Conservation (phyloP, 805 yeast species). For the Saccharomycopsis schoenii region DNA sequence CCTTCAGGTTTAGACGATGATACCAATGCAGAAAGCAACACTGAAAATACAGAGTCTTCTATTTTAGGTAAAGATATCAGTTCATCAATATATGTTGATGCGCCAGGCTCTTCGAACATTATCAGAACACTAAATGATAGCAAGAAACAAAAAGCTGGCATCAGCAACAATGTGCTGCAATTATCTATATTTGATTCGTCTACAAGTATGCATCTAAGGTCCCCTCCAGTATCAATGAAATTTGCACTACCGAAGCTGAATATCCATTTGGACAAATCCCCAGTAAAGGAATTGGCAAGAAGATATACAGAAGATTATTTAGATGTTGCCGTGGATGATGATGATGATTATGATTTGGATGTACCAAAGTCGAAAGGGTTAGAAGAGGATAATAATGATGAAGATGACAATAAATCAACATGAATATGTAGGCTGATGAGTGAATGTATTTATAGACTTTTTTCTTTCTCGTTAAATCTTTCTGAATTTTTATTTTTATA, state of each 20-base stretch:
- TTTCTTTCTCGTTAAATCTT: too few relatives aligned
- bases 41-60: constrained; percentile 1
- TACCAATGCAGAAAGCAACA: background rate
- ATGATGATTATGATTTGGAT: background rate
- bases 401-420: background rate
- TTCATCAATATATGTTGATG: constrained; percentile 4
- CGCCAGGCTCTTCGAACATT: background rate
- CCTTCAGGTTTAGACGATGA: background rate
- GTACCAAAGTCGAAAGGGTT: background rate
- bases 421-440: background rate
- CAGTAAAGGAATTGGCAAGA: constrained; percentile 16
- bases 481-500: too few relatives aligned
- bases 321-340: constrained; percentile 17
- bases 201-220: background rate
- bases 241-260: constrained; percentile 16
- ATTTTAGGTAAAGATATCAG: constrained; percentile 8
- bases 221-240: constrained; percentile 14
- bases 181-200: constrained; percentile 8
- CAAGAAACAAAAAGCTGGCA: background rate
- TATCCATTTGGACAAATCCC: constrained; percentile 9
- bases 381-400: background rate
- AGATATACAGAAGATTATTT: constrained; percentile 17
- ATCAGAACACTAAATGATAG: background rate
- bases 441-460: background rate
- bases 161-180: background rate